Conservation (phyloP, 2,329 filamentous ascomycete species). For the Apiospora aurea region DNA sequence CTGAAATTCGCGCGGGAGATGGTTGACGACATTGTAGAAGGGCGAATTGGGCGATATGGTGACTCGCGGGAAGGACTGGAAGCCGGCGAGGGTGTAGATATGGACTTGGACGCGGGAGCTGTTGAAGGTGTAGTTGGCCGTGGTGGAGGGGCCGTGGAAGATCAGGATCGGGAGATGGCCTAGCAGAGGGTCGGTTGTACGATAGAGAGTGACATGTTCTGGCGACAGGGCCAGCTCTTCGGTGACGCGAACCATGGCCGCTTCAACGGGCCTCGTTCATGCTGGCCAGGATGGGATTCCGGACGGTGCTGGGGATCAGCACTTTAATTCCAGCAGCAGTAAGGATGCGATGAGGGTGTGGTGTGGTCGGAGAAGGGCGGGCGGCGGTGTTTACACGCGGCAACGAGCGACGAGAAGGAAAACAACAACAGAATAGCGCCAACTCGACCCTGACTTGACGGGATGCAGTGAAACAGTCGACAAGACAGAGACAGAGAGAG, state of each 20-base stretch:
- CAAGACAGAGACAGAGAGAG: conserved; percentile 3
- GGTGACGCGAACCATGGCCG: conserved; percentile 82
- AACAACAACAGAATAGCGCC: conserved; percentile 2
- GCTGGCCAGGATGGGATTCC: conserved; percentile 33
- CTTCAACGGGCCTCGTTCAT: conserved; percentile 51
- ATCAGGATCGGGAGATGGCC: conserved; percentile 83
- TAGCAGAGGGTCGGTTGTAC: conserved; percentile 84
- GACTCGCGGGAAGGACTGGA: conserved; percentile 88
- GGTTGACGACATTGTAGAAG: conserved; percentile 87
- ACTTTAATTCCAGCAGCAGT: conserved; percentile 18
- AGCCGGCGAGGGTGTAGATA: conserved; percentile 87
- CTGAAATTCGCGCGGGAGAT: conserved; percentile 91
- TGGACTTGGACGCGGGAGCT: conserved; percentile 95
- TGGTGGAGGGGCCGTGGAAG: conserved; percentile 92
- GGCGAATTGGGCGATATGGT: conserved; percentile 93
- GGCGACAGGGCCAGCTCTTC: conserved; percentile 80
- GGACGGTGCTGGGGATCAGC: conserved; percentile 30
- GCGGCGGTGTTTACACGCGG: conserved; percentile 5
- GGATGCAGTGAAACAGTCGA: conserved; percentile 20
- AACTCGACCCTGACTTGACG: neutral
- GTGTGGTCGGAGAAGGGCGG: conserved; percentile 31
- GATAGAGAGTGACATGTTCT: conserved; percentile 86
- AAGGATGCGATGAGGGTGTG: conserved; percentile 30
- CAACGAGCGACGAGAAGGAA: conserved; percentile 14
- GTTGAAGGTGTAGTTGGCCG: conserved; percentile 83